Percentiles rank a stretch among this genome's conserved stretches.
These are phyloP conservation scores for Calocybe cyanea DNA, from an alignment of 768 basidiomycete genomes.

Conservation along the genomic window DNA sequence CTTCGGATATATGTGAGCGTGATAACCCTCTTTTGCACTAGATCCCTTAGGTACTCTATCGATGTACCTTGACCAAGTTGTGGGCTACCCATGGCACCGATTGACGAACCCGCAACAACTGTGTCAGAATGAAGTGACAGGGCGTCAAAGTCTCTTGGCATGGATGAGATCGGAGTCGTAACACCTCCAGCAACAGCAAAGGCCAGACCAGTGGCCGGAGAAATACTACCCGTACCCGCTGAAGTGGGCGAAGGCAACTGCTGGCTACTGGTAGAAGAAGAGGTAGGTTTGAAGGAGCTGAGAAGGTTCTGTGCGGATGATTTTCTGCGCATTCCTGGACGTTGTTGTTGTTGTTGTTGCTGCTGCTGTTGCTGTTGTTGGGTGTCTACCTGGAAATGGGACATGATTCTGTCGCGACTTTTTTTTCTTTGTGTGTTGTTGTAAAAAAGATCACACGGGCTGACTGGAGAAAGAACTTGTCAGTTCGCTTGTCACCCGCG, in stretches of 20 bases:
- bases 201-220: constrained; percentile 33
- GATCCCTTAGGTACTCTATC: constrained; percentile 73
- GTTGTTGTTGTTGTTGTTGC: too few relatives aligned
- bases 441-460: background rate
- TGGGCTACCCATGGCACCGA: constrained; percentile 37
- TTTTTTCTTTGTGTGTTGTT: constrained; percentile 8
- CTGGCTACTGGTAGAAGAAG: constrained; percentile 25
- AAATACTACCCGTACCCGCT: constrained; percentile 26
- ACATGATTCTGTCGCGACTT: constrained; percentile 24
- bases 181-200: constrained; percentile 32
- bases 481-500: too few relatives aligned
- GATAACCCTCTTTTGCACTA: constrained; percentile 80
- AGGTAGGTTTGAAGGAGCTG: constrained; percentile 59
- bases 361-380: too few relatives aligned
- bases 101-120: constrained; percentile 21
- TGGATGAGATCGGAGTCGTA: constrained; percentile 38
- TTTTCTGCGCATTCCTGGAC: constrained; percentile 76
- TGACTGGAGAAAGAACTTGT: background rate
- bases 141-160: constrained; percentile 66
- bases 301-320: constrained; percentile 83
- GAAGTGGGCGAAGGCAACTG: constrained; percentile 30
- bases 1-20: constrained; percentile 83
- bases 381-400: constrained; percentile 32
- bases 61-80: constrained; percentile 61
- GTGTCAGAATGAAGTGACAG: constrained; percentile 60